Conservation (phyloP, 2,329 filamentous ascomycete genomes). For the Phialemoniopsis sp. region DNA sequence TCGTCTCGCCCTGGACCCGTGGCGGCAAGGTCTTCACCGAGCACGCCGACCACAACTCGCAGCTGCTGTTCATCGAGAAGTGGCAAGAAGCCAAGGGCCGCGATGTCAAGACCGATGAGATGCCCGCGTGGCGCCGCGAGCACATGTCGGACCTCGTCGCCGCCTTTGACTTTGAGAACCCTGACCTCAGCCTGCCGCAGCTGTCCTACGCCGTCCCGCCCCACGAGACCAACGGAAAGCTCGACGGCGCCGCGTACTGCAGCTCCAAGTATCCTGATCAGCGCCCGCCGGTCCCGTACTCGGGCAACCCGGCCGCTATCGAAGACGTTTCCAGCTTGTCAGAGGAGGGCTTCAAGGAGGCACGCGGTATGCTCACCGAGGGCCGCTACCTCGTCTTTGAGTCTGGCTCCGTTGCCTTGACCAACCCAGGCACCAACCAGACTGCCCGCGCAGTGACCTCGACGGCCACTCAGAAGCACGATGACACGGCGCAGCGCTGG, state of each 20-base stretch:
- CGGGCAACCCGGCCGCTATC: conserved; percentile 17
- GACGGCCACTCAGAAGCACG: conserved; percentile 24
- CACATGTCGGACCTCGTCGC: conserved; percentile 17
- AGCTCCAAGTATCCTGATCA: conserved; percentile 27
- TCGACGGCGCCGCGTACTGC: conserved; percentile 40
- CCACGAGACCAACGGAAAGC: conserved; percentile 32
- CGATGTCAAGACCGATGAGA: conserved; percentile 26
- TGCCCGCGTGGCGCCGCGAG: conserved; percentile 22
- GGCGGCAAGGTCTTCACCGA: conserved; percentile 43
- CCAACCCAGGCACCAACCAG: conserved; percentile 20
- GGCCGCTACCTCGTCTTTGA: conserved; percentile 49
- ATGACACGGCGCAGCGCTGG: conserved; percentile 39
- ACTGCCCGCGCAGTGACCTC: conserved; percentile 12
- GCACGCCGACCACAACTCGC: conserved; percentile 44
- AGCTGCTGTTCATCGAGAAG: conserved; percentile 43
- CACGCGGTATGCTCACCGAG: conserved; percentile 47
- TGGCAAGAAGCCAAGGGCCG: conserved; percentile 43
- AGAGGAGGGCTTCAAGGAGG: conserved; percentile 47
- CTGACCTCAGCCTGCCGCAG: conserved; percentile 39
- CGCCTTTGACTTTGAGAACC: conserved; percentile 33
- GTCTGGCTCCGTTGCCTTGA: conserved; percentile 31
- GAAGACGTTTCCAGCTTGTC: conserved; percentile 30
- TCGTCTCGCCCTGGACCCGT: conserved; percentile 45
- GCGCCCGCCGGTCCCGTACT: conserved; percentile 44
- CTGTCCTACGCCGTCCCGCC: conserved; percentile 38